A percentile compares a stretch with the other conserved stretches of the same genome.
These are phyloP conservation scores for Aspergillus sp. DNA, from an alignment of 2,329 filamentous ascomycete species.

Conservation along the genomic window DNA sequence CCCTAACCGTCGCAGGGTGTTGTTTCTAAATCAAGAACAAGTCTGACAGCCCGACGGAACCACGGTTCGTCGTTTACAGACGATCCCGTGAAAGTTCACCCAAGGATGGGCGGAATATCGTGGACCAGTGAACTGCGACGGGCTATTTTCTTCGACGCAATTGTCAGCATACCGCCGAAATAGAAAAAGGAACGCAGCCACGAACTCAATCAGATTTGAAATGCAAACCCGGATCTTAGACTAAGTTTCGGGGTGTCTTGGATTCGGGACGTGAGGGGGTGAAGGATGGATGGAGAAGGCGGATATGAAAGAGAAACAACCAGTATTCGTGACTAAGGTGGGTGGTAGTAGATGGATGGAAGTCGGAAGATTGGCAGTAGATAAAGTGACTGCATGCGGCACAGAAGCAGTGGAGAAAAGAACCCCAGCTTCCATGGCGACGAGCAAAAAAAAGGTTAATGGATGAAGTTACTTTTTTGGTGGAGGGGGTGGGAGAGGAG, in stretches of 20 bases:
- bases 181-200: background rate
- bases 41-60: background rate
- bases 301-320: slow-evolving; percentile 1
- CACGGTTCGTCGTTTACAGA: background rate
- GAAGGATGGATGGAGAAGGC: background rate
- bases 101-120: background rate
- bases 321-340: too few relatives aligned
- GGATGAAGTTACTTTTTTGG: background rate
- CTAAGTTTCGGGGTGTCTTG: slow-evolving; percentile 4
- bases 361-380: slow-evolving; percentile 7
- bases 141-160: background rate
- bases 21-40: slow-evolving; percentile 2
- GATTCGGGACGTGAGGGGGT: slow-evolving; percentile 5
- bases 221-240: background rate
- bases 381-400: background rate
- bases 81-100: slow-evolving; percentile 1
- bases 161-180: background rate
- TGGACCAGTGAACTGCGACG: background rate
- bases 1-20: background rate
- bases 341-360: background rate
- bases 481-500: background rate
- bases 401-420: slow-evolving; percentile 6
- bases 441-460: background rate
- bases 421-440: too few relatives aligned
- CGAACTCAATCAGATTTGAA: background rate